Evolutionary conservation across 192 early-diverging fungal genomes (phyloP).

Genomic region (Coemansia sp.): DNA sequence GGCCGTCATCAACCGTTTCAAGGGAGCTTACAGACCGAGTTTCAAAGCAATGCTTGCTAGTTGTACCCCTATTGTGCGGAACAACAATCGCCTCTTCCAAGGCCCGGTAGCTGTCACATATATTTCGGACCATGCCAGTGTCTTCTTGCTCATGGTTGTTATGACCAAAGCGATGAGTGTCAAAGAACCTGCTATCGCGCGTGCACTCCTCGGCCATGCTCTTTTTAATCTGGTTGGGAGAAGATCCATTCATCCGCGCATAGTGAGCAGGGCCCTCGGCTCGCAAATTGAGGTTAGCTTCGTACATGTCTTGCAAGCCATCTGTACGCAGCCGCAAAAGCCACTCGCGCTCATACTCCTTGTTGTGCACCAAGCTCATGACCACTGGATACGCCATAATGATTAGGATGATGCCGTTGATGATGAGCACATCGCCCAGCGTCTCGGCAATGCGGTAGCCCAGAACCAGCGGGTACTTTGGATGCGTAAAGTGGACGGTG

Average conservation of each 20-base stretch:
- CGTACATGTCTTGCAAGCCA: conserved; percentile 12
- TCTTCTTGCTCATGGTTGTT: neutral
- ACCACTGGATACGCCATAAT: conserved; percentile 19
- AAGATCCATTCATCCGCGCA: neutral
- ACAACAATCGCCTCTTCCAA: neutral
- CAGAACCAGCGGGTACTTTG: neutral
- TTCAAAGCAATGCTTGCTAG: neutral
- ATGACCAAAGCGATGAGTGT: neutral
- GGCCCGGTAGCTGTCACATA: neutral
- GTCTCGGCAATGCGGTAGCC: conserved; percentile 12
- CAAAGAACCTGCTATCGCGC: neutral
- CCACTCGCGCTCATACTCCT: conserved; percentile 27
- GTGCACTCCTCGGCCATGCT: neutral
- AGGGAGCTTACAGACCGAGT: neutral
- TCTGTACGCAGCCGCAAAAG: conserved; percentile 9
- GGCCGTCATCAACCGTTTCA: neutral
- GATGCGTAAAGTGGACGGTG: conserved; percentile 6
- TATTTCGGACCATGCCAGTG: neutral
- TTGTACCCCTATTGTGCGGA: neutral
- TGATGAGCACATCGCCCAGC: conserved; percentile 6
- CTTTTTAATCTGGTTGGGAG: neutral
- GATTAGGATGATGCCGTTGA: conserved; percentile 14
- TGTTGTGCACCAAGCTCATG: conserved; percentile 7
- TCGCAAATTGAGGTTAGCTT: conserved; percentile 12
- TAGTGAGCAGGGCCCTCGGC: conserved; percentile 1